Conservation (phyloP, 164 flowering plant species). For the Kalanchoe fedtschenkoi region DNA sequence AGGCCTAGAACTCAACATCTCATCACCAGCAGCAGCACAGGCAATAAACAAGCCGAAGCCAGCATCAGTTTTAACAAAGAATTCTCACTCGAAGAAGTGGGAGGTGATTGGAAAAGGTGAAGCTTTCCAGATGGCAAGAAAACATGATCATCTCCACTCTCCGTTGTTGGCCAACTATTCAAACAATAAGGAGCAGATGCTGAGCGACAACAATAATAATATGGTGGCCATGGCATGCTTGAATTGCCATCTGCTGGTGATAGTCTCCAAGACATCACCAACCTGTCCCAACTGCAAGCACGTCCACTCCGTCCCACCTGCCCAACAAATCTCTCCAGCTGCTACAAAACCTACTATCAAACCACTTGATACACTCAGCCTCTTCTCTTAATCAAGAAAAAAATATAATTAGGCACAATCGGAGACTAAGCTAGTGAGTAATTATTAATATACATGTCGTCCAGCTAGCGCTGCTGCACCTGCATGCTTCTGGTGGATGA, state of each 20-base stretch:
- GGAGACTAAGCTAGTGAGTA: no score
- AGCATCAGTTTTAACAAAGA: background rate
- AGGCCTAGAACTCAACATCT: conserved; percentile 58
- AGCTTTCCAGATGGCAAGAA: background rate
- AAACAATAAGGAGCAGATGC: background rate
- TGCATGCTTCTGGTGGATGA: no score
- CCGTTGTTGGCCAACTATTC: background rate
- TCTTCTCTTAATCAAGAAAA: conserved; percentile 12
- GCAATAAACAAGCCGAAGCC: background rate
- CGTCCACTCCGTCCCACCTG: conserved; percentile 36
- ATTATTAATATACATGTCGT: no score
- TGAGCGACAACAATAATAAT: conserved; percentile 7
- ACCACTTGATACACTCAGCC: conserved; percentile 34
- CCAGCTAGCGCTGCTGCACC: no score
- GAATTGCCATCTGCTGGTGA: conserved; percentile 67
- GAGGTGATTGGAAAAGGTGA: background rate
- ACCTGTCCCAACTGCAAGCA: conserved; percentile 73
- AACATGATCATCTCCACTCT: background rate
- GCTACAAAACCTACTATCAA: conserved; percentile 11
- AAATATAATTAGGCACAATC: background rate
- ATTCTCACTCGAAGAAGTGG: background rate
- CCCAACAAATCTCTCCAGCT: conserved; percentile 11
- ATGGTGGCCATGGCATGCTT: conserved; percentile 63
- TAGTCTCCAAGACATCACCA: conserved; percentile 49
- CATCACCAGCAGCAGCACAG: conserved; percentile 14